These are phyloP conservation scores for Noccaea bulbosa DNA, from an alignment of 345 rosid species.

Conservation along the genomic window DNA sequence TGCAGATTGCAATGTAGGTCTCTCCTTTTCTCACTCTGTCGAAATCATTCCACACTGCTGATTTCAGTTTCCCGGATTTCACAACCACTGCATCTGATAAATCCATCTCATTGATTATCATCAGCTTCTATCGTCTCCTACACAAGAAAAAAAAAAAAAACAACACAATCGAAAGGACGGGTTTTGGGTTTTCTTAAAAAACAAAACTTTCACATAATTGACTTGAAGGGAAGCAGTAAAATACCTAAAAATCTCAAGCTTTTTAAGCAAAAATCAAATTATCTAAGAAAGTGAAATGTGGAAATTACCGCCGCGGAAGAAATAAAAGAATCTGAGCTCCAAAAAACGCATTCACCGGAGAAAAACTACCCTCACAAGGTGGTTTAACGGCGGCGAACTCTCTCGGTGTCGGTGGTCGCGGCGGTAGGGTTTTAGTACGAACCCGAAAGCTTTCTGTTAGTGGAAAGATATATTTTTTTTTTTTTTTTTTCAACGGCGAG, in stretches of 20 bases:
- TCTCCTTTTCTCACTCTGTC: conserved; percentile 80
- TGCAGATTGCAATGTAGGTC: conserved; percentile 67
- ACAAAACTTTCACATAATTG: too few relatives aligned
- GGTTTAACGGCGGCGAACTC: conserved; percentile 16
- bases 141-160: neutral
- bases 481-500: conserved; percentile 18
- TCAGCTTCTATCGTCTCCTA: conserved; percentile 40
- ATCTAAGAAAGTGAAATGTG: neutral
- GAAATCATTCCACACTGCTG: conserved; percentile 90
- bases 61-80: conserved; percentile 74
- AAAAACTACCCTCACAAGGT: neutral
- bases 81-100: conserved; percentile 75
- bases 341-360: conserved; percentile 2
- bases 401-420: conserved; percentile 34
- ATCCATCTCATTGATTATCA: conserved; percentile 60
- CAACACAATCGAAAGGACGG: too few relatives aligned
- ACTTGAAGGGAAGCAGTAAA: neutral
- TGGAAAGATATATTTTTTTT: conserved; percentile 21
- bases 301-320: neutral
- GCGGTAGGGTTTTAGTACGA: conserved; percentile 44
- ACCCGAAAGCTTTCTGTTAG: conserved; percentile 17
- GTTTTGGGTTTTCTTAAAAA: too few relatives aligned
- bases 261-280: conserved; percentile 2
- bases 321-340: conserved; percentile 16
- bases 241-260: neutral